Base-by-base conservation (phyloP, 306 rosid species). In the Heteromeles arbutifolia region DNA sequence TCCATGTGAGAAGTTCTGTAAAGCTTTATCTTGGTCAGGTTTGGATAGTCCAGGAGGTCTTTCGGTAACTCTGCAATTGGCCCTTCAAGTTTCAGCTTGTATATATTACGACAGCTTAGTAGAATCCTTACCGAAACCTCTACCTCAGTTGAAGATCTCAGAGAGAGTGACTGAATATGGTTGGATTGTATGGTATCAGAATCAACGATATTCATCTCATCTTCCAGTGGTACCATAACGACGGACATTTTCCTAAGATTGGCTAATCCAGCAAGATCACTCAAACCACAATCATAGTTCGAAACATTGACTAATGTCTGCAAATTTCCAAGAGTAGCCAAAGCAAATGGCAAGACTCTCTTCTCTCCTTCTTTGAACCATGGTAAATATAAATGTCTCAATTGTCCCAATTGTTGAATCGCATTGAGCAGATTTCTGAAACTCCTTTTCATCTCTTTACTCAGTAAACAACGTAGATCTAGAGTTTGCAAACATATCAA, bases 401-500 rank as follows among this genome's bases (percentile, higher is more conserved):
- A 9, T 39, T 39, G 43, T 39, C 43, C 43, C 43, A 39, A 39
- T 8, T 39, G 43, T 39, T 3, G 43, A 39, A 39, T 39, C 43
- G 0, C 43, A 8, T 8, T 39, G 43, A 2, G 43, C 11, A 39
- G 11, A 39, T 39, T 37, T 37, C 2, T n/a, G n/a, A n/a, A n/a
- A n/a, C n/a, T n/a, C n/a, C n/a, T n/a, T n/a, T n/a, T n/a, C n/a
- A n/a, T n/a, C n/a, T n/a, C n/a, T n/a, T n/a, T n/a, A n/a, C n/a
- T n/a, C n/a, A n/a, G n/a, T n/a, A n/a, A n/a, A 80, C 39, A 26
- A 65, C 66, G 52, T 14, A 86, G 64, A 77, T 84, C 79, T 15
- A 89, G 75, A 21, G 83, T 81, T 56, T 83, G 85, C 82, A 89
- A 76, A 59, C 73, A 65, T 69, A 78, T 31, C 85, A 86, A 81